These are phyloP conservation scores for Phytophthora aleatoria DNA, from an alignment of 352 stramenopile genomes.

Conservation along the genomic window DNA sequence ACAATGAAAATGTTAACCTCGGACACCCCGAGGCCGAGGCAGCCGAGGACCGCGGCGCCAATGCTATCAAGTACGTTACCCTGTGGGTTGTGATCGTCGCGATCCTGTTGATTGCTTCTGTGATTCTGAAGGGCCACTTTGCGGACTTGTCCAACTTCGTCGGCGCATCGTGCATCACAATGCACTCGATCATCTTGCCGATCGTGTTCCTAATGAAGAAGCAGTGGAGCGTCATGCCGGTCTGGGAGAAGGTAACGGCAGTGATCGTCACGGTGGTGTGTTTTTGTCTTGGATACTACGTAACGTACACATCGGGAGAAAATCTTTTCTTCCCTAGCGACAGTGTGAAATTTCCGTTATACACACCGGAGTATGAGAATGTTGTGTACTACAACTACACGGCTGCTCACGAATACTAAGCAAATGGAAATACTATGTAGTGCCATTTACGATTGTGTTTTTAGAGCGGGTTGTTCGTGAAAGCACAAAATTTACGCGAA, in stretches of 20 bases:
- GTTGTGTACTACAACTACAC: slow-evolving; percentile 29
- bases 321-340: slow-evolving; percentile 24
- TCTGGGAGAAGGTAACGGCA: slow-evolving; percentile 18
- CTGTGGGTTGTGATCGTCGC: slow-evolving; percentile 27
- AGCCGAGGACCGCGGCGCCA: slow-evolving; percentile 24
- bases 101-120: slow-evolving; percentile 25
- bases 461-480: no score
- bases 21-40: slow-evolving; percentile 24
- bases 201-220: slow-evolving; percentile 29
- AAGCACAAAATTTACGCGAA: no score
- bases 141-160: slow-evolving; percentile 33
- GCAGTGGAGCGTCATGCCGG: slow-evolving; percentile 22
- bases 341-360: slow-evolving; percentile 20
- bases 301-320: slow-evolving; percentile 24
- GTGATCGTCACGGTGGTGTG: slow-evolving; percentile 20
- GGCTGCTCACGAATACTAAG: slow-evolving; percentile 13
- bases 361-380: slow-evolving; percentile 14
- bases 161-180: slow-evolving; percentile 30
- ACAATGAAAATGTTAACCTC: slow-evolving; percentile 30
- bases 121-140: slow-evolving; percentile 34
- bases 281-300: slow-evolving; percentile 24
- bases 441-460: no score
- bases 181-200: slow-evolving; percentile 30
- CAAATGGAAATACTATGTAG: no score
- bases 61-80: slow-evolving; percentile 33